Conservation (phyloP, 768 basidiomycete species). For the Trametes gibbosa region DNA sequence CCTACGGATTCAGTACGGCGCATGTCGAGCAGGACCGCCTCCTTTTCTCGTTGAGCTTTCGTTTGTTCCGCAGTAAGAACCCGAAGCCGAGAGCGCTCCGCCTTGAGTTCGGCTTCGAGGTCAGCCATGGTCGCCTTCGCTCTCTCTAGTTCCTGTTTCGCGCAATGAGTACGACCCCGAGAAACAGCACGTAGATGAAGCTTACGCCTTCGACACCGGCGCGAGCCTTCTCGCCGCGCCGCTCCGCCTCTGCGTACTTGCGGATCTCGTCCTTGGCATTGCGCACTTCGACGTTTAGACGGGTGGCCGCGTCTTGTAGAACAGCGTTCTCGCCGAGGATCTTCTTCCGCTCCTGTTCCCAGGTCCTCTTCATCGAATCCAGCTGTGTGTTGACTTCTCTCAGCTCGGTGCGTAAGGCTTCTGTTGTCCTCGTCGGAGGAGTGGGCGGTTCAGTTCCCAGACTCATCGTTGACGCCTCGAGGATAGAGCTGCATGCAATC, state of each 20-base stretch:
- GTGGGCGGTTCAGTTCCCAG: conserved; percentile 61
- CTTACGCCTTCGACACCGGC: conserved; percentile 56
- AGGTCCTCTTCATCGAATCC: conserved; percentile 59
- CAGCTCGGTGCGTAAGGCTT: conserved; percentile 58
- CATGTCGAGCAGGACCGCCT: conserved; percentile 59
- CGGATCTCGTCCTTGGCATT: conserved; percentile 55
- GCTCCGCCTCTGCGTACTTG: conserved; percentile 52
- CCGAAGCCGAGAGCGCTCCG: conserved; percentile 66
- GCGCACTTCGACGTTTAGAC: conserved; percentile 60
- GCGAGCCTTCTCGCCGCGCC: conserved; percentile 45
- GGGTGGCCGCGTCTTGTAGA: conserved; percentile 68
- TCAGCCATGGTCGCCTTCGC: conserved; percentile 64
- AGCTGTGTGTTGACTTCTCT: conserved; percentile 62
- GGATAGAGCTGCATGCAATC: conserved; percentile 53
- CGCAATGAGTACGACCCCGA: neutral
- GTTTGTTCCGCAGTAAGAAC: conserved; percentile 62
- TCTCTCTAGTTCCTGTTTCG: conserved; percentile 62
- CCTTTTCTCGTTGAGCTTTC: conserved; percentile 61
- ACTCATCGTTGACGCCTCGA: conserved; percentile 47
- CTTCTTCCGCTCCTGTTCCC: conserved; percentile 64
- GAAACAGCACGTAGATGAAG: neutral
- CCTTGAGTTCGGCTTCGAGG: conserved; percentile 68
- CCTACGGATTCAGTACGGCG: conserved; percentile 70
- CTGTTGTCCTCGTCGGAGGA: conserved; percentile 65
- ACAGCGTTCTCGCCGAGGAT: conserved; percentile 69